Conservation (phyloP, 345 rosid genomes). For the Laguncularia racemosa region DNA sequence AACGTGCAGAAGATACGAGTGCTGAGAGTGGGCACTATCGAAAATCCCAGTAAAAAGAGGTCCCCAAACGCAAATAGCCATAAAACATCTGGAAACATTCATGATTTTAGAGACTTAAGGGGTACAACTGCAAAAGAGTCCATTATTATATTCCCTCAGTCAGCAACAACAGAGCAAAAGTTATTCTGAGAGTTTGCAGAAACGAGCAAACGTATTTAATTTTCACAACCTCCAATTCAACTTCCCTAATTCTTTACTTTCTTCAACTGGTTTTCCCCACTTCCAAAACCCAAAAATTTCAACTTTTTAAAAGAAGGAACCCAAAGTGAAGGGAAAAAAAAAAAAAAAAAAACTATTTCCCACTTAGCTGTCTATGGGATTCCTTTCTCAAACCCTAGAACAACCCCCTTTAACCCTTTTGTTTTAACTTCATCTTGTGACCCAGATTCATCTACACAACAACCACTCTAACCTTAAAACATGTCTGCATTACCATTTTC, state of each 20-base stretch:
- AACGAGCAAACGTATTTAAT: constrained; percentile 38
- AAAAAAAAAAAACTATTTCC: background rate
- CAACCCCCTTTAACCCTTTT: background rate
- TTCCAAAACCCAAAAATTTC: constrained; percentile 11
- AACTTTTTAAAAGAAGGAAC: background rate
- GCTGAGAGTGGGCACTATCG: too few relatives aligned
- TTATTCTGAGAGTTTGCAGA: constrained; percentile 25
- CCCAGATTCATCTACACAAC: too few relatives aligned
- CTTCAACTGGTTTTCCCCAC: constrained; percentile 13
- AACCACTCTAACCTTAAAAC: too few relatives aligned
- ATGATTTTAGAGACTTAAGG: background rate
- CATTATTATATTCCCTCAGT: constrained; percentile 36
- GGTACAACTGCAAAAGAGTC: constrained; percentile 19
- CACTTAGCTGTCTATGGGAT: background rate
- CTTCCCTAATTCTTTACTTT: constrained; percentile 19
- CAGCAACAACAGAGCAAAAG: constrained; percentile 36
- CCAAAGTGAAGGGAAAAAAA: background rate
- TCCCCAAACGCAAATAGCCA: too few relatives aligned
- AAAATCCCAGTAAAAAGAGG: too few relatives aligned
- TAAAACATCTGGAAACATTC: background rate
- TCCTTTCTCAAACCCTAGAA: constrained; percentile 1
- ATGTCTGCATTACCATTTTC: too few relatives aligned
- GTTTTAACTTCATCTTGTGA: background rate
- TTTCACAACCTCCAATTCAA: constrained; percentile 38
- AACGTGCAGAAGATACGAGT: too few relatives aligned